These are phyloP conservation scores for Puccinia novopanici DNA, from an alignment of 1,284 basidiomycete genomes.

Conservation along the genomic window DNA sequence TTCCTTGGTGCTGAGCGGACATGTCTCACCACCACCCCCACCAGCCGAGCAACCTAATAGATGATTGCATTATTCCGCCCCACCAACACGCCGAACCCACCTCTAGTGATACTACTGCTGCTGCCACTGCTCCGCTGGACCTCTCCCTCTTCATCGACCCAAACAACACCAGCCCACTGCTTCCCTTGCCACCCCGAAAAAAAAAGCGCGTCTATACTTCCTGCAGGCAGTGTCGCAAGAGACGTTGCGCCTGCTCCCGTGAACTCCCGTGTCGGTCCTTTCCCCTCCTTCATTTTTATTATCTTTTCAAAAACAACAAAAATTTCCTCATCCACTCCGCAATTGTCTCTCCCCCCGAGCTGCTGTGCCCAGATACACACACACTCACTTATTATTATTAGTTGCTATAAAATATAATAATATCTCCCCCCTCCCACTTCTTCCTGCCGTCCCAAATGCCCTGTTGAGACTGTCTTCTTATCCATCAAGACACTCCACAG, in stretches of 20 bases:
- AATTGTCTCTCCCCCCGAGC: background rate
- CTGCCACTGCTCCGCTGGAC: background rate
- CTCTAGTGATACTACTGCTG: background rate
- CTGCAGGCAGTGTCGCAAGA: constrained; percentile 34
- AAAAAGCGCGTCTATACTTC: constrained; percentile 24
- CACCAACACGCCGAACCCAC: background rate
- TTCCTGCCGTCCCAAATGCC: too few relatives aligned
- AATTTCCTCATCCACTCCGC: background rate
- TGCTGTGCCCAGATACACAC: too few relatives aligned
- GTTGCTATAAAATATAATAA: too few relatives aligned
- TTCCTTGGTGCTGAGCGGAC: too few relatives aligned
- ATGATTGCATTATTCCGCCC: too few relatives aligned
- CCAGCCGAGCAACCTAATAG: too few relatives aligned
- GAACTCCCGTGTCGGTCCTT: constrained; percentile 33
- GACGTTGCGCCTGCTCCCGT: constrained; percentile 38
- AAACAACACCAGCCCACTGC: background rate
- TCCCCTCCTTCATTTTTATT: background rate
- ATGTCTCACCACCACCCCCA: too few relatives aligned
- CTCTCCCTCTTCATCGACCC: constrained; percentile 14
- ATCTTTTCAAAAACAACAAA: too few relatives aligned
- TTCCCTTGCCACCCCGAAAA: background rate
- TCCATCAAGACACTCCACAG: too few relatives aligned
- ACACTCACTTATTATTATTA: too few relatives aligned
- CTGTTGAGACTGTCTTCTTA: too few relatives aligned
- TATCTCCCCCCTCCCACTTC: too few relatives aligned